phyloP scores from a whole-genome alignment of 495 filamentous ascomycete species.

The Glonium stellatum region DNA sequence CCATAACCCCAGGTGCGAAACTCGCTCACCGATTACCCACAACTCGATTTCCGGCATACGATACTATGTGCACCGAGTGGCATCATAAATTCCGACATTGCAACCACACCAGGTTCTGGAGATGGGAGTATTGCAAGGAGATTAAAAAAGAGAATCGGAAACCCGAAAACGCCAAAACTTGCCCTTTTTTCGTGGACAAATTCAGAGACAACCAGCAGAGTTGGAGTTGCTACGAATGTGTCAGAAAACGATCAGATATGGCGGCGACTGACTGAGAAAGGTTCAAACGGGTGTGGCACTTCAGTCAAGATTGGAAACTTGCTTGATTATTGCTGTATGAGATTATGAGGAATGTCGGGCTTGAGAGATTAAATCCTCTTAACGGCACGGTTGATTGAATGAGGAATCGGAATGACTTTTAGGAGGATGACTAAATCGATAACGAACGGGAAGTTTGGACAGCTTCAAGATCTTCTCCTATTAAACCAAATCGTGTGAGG shows the following conservation, averaged over 20 bases:
- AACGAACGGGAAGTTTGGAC: no score
- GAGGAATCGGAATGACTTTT: no score
- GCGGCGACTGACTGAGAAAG: background rate
- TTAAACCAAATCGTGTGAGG: background rate
- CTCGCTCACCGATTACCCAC: no score
- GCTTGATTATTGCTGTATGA: no score
- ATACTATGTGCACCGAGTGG: constrained; percentile 14
- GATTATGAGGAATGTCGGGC: no score
- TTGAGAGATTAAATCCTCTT: no score
- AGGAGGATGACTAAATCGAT: no score
- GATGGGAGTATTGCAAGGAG: constrained; percentile 4
- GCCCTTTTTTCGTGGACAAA: background rate
- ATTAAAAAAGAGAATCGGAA: background rate
- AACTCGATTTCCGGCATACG: no score
- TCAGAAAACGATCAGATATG: constrained; percentile 3
- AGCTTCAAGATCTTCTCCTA: background rate
- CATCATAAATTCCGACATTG: constrained; percentile 6
- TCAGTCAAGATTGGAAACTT: background rate
- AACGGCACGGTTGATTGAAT: no score
- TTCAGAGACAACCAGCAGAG: constrained; percentile 11
- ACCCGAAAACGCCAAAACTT: constrained; percentile 1
- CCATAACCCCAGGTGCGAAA: no score
- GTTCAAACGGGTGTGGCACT: background rate
- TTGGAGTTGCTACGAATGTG: constrained; percentile 10
- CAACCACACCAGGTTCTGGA: constrained; percentile 6